A percentile compares a stretch with the other conserved stretches of the same genome.
Conservation (phyloP, 306 rosid species). For the Fragaria ananassa region DNA sequence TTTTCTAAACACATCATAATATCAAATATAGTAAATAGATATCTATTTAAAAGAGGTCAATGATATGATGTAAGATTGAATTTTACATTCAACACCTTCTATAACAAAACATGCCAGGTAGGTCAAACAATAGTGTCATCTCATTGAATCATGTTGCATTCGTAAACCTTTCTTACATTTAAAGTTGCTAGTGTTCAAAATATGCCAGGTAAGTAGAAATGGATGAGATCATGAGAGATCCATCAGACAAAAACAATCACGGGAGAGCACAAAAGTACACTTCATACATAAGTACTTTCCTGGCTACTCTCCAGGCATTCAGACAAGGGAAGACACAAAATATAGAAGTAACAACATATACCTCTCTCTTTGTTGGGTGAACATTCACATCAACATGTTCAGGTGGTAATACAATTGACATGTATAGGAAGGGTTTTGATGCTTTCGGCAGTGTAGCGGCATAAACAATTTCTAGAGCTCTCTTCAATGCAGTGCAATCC, state of each 20-base stretch:
- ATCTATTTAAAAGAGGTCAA: neutral
- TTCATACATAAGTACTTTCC: neutral
- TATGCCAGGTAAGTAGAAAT: neutral
- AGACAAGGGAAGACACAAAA: neutral
- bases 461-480: slow-evolving; percentile 92
- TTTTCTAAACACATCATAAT: neutral
- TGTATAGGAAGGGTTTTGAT: slow-evolving; percentile 82
- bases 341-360: slow-evolving; percentile 19
- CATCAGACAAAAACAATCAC: neutral
- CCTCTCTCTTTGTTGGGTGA: slow-evolving; percentile 98
- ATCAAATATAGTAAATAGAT: neutral
- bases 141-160: neutral
- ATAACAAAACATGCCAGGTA: neutral
- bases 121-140: neutral
- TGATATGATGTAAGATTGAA: neutral
- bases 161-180: neutral
- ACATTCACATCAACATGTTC: slow-evolving; percentile 89
- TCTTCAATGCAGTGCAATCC: slow-evolving; percentile 87
- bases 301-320: neutral
- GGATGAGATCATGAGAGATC: neutral
- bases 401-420: slow-evolving; percentile 73
- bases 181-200: neutral
- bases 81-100: neutral
- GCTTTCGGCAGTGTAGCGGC: slow-evolving; percentile 95
- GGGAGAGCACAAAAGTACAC: neutral